Evolutionary conservation across 805 yeast species (phyloP).

Genomic region (Ogataea trehaloabstinens): DNA sequence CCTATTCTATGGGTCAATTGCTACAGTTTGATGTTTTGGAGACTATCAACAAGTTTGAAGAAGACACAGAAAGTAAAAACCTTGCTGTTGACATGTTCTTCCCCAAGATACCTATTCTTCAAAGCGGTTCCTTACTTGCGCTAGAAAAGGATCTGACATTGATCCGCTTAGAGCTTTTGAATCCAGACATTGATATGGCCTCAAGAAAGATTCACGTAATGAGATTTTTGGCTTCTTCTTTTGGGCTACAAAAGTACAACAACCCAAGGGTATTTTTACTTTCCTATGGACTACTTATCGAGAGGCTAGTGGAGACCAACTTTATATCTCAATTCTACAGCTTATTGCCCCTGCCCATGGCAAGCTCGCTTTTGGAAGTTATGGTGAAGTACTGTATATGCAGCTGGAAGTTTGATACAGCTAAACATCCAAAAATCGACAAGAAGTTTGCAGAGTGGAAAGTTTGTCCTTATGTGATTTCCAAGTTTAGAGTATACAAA

Average conservation of each 20-base stretch:
- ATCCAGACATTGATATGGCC: conserved; percentile 18
- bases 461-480: conserved; percentile 22
- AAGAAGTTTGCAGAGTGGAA: conserved; percentile 34
- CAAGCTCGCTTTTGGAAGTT: conserved; percentile 38
- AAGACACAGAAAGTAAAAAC: conserved; percentile 18
- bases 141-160: conserved; percentile 20
- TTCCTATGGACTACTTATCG: conserved; percentile 39
- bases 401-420: conserved; percentile 38
- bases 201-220: conserved; percentile 30
- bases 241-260: conserved; percentile 27
- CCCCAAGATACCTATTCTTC: conserved; percentile 13
- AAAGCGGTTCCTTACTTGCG: conserved; percentile 9
- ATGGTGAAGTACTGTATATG: conserved; percentile 43
- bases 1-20: conserved; percentile 17
- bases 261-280: conserved; percentile 39
- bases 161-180: conserved; percentile 19
- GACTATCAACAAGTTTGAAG: conserved; percentile 12
- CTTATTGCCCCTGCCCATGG: conserved; percentile 20
- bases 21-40: conserved; percentile 17
- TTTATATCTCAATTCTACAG: conserved; percentile 31
- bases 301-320: conserved; percentile 39
- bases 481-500: conserved; percentile 21
- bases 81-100: conserved; percentile 20
- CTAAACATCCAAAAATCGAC: conserved; percentile 19
- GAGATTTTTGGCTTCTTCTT: conserved; percentile 34